Evolutionary conservation across 495 filamentous ascomycete species (phyloP), one percentile per base, ranked within the genome.

Genomic region (Hyaloscypha hepaticicola): DNA sequence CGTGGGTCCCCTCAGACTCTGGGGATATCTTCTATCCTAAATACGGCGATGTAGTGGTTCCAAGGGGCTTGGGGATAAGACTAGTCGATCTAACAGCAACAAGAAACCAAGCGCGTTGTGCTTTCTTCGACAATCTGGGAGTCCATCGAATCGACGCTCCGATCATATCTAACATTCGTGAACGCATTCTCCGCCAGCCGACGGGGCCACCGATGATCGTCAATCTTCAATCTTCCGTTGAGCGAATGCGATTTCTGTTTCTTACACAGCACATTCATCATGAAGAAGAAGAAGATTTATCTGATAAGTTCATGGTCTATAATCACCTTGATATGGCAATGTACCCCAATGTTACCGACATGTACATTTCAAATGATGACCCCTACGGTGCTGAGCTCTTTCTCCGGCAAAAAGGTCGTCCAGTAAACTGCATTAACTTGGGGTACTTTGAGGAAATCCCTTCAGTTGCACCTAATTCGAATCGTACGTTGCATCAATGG

Each of bases 181-280:
- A 45, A 45, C 38, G 38, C 2, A 45, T 45, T 14, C 38, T 45
- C 38, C 5, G 38, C 9, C 38, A 14, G 38, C 16, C 38, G 16
- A 19, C 38, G 38, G 11, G 11, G 11, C 38, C 11, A 16, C 38
- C 9, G 38, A 45, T 45, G 38, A 45, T 19, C 16, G 38, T 19
- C 16, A 45, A 45, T 16, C 38, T 69, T 12, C 11, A 65, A 52
- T 25, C 38, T 21, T 76, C 74, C 5, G 59, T 64, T 5, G 34
- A 59, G 34, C 70, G 73, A 56, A 65, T 78, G 48, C 61, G 51
- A 21, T 77, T 71, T 55, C 69, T 78, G 5, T 78, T 75, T 51
- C 58, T 71, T 49, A 74, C 73, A 6, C 66, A 67, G 19, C 57
- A 63, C 25, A 55, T 56, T 21, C 41, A 55, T 6, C 24, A 41